Base-by-base conservation (phyloP, 805 yeast genomes). In the Lachancea cidri region DNA sequence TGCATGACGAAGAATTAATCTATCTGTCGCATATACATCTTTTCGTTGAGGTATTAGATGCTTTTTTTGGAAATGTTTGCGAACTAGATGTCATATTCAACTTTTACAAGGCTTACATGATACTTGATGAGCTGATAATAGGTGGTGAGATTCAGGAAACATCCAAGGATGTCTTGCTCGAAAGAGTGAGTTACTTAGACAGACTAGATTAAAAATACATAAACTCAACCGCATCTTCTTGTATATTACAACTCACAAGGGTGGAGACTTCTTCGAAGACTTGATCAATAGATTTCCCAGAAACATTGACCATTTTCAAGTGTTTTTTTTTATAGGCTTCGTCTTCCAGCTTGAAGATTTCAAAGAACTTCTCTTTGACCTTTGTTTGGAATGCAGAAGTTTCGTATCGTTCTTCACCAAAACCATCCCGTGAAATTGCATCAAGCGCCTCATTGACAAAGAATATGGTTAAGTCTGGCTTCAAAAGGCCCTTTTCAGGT, bases 351-450 rank as follows among this genome's bases (percentile, higher is more conserved):
- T 59, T 48, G 44, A 76, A 67, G 32, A 81, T 67, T 16, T 58
- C 47, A 41, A 71, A 65, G 56, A 89, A 93, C 46, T 79, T 68
- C 7, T 53, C 33, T 44, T 78, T 76, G 3, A 93, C 99, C 29
- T 67, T 68, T n/a, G 65, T 60, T 57, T 93, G 99, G 55, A 93
- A 84, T 36, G 73, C 79, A 4, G 62, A 59, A 19, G 72, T 74
- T 60, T 93, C 99, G 64, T 93, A 93, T 40, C 96, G 68, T 61
- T 93, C 99, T n/a, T 80, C 83, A 11, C 99, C 99, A 69, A 84
- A 93, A 1, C 95, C 95, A 8, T 77, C 79, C 41, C 98, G 70
- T 14, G 17, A 38, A 15, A 58, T 48, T 17, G 69, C 56, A 19
- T 70, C 54, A 31, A 68, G 71, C 47, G 62, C 55, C 24, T 76